Conservation (phyloP, 495 filamentous ascomycete genomes). For the Penicillium nucicola region DNA sequence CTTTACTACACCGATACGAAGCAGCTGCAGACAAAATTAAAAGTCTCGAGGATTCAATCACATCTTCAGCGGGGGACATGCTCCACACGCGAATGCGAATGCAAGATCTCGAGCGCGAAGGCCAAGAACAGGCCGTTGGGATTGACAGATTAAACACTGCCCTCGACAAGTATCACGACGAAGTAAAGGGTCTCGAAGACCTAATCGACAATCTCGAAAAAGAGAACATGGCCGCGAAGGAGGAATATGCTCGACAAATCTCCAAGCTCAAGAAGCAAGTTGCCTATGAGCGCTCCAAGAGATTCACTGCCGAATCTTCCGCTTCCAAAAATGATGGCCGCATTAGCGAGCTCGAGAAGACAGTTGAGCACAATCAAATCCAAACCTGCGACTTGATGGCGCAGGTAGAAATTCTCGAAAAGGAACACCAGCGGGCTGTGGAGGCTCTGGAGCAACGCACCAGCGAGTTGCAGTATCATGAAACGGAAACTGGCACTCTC, state of each 20-base stretch:
- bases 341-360: constrained; percentile 41
- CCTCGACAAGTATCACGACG: constrained; percentile 59
- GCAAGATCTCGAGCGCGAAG: constrained; percentile 48
- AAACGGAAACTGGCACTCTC: constrained; percentile 40
- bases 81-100: constrained; percentile 40
- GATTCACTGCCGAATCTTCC: constrained; percentile 34
- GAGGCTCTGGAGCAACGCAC: constrained; percentile 27
- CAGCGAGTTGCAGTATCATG: constrained; percentile 31
- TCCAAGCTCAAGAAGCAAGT: constrained; percentile 38
- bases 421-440: constrained; percentile 23
- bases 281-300: constrained; percentile 32
- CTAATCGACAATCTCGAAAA: constrained; percentile 58
- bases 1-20: constrained; percentile 35
- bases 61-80: constrained; percentile 53
- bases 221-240: constrained; percentile 40
- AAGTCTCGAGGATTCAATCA: constrained; percentile 52
- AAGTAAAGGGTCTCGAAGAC: constrained; percentile 59
- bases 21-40: constrained; percentile 39
- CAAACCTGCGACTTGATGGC: constrained; percentile 35
- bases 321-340: constrained; percentile 29
- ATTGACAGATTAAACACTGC: constrained; percentile 60
- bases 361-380: constrained; percentile 32
- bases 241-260: constrained; percentile 32
- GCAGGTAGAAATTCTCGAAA: constrained; percentile 30
- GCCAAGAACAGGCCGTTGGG: constrained; percentile 54